Conservation (phyloP, 805 yeast genomes). For the Nakazawaea anatomiae region DNA sequence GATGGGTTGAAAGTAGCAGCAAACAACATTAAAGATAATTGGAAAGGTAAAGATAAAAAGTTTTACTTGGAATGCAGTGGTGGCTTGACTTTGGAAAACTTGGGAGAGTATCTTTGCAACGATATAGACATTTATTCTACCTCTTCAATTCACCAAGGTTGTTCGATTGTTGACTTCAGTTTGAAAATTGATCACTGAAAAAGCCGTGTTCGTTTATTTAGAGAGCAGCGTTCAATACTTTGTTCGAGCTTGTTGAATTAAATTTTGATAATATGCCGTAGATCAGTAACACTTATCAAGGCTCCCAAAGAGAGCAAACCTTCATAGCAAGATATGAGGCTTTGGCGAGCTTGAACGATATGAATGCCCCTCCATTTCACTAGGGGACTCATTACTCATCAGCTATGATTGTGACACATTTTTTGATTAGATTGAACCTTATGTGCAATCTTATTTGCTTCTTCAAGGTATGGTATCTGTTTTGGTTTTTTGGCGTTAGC, state of each 20-base stretch:
- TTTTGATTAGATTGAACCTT: slow-evolving; percentile 74
- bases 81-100: slow-evolving; percentile 70
- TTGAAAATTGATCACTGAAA: slow-evolving; percentile 49
- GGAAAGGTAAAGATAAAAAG: slow-evolving; percentile 37
- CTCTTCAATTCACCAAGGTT: slow-evolving; percentile 90
- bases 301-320: slow-evolving; percentile 47
- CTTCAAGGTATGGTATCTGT: slow-evolving; percentile 53
- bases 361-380: slow-evolving; percentile 69
- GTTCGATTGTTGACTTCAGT: slow-evolving; percentile 75
- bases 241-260: too few relatives aligned
- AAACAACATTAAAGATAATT: slow-evolving; percentile 47
- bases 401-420: slow-evolving; percentile 88
- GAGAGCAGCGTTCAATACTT: too few relatives aligned
- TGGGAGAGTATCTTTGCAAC: slow-evolving; percentile 59
- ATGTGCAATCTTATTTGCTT: slow-evolving; percentile 69
- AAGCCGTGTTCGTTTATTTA: too few relatives aligned
- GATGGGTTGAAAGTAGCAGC: slow-evolving; percentile 64
- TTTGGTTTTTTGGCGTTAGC: too few relatives aligned
- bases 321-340: slow-evolving; percentile 74
- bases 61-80: slow-evolving; percentile 89
- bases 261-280: too few relatives aligned
- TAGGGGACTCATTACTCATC: slow-evolving; percentile 93
- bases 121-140: slow-evolving; percentile 90
- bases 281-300: slow-evolving; percentile 32
- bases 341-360: slow-evolving; percentile 53